These are phyloP conservation scores for Coniochaeta prunicola DNA, from an alignment of 2,329 filamentous ascomycete genomes.

Conservation along the genomic window DNA sequence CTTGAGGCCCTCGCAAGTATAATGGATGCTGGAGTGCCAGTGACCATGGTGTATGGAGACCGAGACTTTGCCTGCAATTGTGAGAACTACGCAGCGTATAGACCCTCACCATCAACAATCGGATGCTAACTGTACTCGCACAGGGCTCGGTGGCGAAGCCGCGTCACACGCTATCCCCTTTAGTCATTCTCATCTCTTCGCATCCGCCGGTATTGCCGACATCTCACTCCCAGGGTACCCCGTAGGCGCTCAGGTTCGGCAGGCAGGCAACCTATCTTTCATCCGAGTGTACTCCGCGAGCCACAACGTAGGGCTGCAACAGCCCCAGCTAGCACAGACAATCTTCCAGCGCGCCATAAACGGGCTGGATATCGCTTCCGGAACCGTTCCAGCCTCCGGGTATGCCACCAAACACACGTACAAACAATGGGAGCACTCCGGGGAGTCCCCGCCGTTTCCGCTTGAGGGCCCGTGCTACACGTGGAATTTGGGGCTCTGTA, in stretches of 20 bases:
- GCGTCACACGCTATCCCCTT: conserved; percentile 49
- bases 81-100: conserved; percentile 55
- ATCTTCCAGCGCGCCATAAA: conserved; percentile 45
- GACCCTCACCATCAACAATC: conserved; percentile 27
- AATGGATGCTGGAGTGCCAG: conserved; percentile 46
- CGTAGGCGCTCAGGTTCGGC: conserved; percentile 60
- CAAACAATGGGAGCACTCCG: no score
- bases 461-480: no score
- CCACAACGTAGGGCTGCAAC: conserved; percentile 46
- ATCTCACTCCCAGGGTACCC: no score
- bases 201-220: no score
- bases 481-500: no score
- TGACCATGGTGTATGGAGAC: conserved; percentile 53
- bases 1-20: conserved; percentile 34
- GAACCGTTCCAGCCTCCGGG: no score
- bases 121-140: conserved; percentile 42
- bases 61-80: conserved; percentile 40
- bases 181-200: no score
- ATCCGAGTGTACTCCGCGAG: conserved; percentile 50
- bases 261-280: conserved; percentile 61
- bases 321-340: conserved; percentile 39
- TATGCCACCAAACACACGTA: no score
- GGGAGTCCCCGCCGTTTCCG: no score
- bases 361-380: conserved; percentile 41
- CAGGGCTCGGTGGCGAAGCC: conserved; percentile 60